Base-by-base conservation (phyloP, 2,329 filamentous ascomycete genomes). In the Aspergillus hiratsukae region DNA sequence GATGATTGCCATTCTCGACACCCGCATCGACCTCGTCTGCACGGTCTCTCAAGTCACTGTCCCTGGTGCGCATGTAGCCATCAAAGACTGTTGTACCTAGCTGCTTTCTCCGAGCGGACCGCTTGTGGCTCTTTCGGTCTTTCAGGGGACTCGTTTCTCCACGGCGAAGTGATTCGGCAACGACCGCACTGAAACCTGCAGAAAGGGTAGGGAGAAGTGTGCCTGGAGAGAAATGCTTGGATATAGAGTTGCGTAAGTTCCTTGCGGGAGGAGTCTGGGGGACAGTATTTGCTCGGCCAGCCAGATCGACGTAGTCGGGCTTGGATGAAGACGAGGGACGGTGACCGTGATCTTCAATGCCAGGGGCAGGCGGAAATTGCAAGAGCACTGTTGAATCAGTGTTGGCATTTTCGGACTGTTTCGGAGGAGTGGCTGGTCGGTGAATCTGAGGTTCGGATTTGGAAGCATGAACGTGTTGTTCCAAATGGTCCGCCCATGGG, bases 161-260 rank as follows among this genome's bases (percentile, higher is more conserved):
- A 17, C 83, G 80, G n/a, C 84, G 80, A 27, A 87, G 75, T 23
- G 84, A 81, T 60, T 88, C 85, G 8, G 85, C 85, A 5, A 88
- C 83, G 49, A 88, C 81, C 1, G 82, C 85, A 66, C 79, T 83
- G 17, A 89, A 75, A 0, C 81, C 81, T 1, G 80, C 81, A 2
- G 81, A 85, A 1, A 88, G 75, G 0, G 86, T 84, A 29, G 81
- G 81, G 1, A 85, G 78, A 4, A 88, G 72, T 5, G 83, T 81
- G 0, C 83, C 83, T 3, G 81, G 81, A 3, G 83, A 77, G 40
- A 88, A 81, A 2, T 78, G 79, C 23, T 72, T 65, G 3, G 77
- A 77, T 19, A 83, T 76, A 0, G 80, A 81, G 60, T 78, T 76
- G 49, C 79, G 76, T 14, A 67, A 35, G 23, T 69, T 73, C 51